phyloP scores from a whole-genome alignment of 169 alveolate genomes.

The Toxoplasma gondii region DNA sequence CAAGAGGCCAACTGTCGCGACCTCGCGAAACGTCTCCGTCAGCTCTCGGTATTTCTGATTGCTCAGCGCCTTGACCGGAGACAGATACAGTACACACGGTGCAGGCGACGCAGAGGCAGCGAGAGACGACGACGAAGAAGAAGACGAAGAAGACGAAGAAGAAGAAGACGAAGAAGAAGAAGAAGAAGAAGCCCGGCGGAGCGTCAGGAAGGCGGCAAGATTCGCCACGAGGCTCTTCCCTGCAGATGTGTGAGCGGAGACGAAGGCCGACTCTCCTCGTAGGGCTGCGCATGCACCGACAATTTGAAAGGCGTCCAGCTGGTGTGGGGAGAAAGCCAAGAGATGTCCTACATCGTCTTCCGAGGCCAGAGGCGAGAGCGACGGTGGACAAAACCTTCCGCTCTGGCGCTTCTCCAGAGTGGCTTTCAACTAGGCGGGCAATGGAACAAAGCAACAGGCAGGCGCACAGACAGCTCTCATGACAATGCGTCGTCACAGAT shows the following conservation, averaged over 20 bases:
- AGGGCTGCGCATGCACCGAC: slow-evolving; percentile 18
- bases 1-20: slow-evolving; percentile 91
- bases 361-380: neutral
- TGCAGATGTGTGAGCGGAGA: slow-evolving; percentile 98
- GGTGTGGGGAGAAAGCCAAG: neutral
- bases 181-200: slow-evolving; percentile 60
- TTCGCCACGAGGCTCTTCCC: slow-evolving; percentile 99
- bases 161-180: neutral
- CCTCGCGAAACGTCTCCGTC: slow-evolving; percentile 66
- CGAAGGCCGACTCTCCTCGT: slow-evolving; percentile 73
- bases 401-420: neutral
- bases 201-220: slow-evolving; percentile 93
- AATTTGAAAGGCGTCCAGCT: neutral
- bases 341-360: neutral
- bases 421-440: neutral
- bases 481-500: no score
- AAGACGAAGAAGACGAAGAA: neutral
- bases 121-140: neutral
- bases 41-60: slow-evolving; percentile 95
- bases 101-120: neutral
- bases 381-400: neutral
- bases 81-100: slow-evolving; percentile 93
- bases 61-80: slow-evolving; percentile 97
- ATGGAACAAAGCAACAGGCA: neutral
- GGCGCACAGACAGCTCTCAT: neutral